phyloP scores from a whole-genome alignment of 139 green algal genomes.

The Chlorella sp. region DNA sequence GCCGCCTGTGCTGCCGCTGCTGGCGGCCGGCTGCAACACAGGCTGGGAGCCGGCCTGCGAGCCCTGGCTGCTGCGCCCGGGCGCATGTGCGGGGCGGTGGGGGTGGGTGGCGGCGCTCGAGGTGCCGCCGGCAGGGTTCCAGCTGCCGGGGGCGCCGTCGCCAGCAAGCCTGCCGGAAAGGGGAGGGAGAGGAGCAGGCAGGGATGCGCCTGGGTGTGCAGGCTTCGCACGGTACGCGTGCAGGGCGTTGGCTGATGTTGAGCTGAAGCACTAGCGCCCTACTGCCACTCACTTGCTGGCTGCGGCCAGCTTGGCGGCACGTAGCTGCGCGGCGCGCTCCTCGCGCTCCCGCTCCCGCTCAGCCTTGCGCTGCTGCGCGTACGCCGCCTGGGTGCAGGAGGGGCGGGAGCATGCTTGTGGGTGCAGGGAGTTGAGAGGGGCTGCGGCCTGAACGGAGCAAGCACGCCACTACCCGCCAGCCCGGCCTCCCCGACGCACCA shows the following conservation, averaged over 20 bases:
- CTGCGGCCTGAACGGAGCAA: too few species aligned
- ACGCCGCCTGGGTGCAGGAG: neutral
- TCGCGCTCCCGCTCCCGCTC: neutral
- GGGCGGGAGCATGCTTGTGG: too few species aligned
- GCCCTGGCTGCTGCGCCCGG: neutral
- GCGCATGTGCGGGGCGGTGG: too few species aligned
- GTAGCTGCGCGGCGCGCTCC: neutral
- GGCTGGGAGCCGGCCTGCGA: too few species aligned
- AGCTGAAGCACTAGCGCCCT: too few species aligned
- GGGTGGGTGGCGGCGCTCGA: too few species aligned
- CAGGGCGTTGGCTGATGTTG: too few species aligned
- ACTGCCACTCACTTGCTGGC: neutral
- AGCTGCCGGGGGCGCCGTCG: neutral
- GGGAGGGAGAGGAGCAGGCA: neutral
- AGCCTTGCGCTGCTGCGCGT: neutral
- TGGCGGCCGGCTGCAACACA: neutral
- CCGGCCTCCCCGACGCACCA: neutral
- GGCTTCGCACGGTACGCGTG: too few species aligned
- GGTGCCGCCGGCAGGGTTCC: neutral
- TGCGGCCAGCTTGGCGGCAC: constrained; percentile 1
- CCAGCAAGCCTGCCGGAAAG: neutral
- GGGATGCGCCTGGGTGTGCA: neutral
- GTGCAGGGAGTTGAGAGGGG: too few species aligned
- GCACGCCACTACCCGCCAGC: too few species aligned
- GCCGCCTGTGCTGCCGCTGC: constrained; percentile 2